Evolutionary conservation across 2,329 filamentous ascomycete genomes (phyloP), one percentile per base, ranked within the genome.

Genomic region (Nothophaeocryptopus gaeumannii): DNA sequence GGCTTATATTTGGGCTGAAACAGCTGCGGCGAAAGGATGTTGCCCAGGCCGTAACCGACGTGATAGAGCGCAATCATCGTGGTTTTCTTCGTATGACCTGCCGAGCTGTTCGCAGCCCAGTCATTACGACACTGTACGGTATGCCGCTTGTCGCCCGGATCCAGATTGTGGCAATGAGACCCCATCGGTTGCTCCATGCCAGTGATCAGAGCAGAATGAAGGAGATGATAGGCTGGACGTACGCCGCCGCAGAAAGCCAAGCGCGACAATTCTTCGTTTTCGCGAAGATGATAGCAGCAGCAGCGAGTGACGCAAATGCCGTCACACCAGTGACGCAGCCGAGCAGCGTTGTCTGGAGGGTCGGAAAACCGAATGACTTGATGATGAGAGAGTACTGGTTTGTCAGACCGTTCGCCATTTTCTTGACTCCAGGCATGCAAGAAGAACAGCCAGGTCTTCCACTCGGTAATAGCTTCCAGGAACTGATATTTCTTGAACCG

Each of bases 371-470:
- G 42, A 75, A 74, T 0, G 70, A 72, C 20, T 73, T 74, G 54
- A 75, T 71, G 38, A 75, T 71, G 0, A 76, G 61, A 0, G 70
- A 71, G 58, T 70, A 70, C 47, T 73, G 71, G 39, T 72, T 74
- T 2, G 71, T 70, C 11, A 67, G 47, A 5, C 69, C 69, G 37
- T 70, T 70, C 12, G 67, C 65, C 45, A 73, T 67, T 57, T 73
- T 73, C 71, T 36, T 72, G 65, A 1, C 60, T 63, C 65, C 64
- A 69, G 5, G 66, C 58, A 30, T 68, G 65, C 12, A 65, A 15
- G 54, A 69, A 69, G 56, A 69, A 68, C 2, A 70, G 53, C 66
- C 66, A 70, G 3, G 66, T 66, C 42, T 69, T 69, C 2, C 55
- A 58, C 15, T 70, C 67, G 44, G 54, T 58, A 8, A 70, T 39